phyloP scores from a whole-genome alignment of 2,329 filamentous ascomycete species.

The Penicillium thymicola region DNA sequence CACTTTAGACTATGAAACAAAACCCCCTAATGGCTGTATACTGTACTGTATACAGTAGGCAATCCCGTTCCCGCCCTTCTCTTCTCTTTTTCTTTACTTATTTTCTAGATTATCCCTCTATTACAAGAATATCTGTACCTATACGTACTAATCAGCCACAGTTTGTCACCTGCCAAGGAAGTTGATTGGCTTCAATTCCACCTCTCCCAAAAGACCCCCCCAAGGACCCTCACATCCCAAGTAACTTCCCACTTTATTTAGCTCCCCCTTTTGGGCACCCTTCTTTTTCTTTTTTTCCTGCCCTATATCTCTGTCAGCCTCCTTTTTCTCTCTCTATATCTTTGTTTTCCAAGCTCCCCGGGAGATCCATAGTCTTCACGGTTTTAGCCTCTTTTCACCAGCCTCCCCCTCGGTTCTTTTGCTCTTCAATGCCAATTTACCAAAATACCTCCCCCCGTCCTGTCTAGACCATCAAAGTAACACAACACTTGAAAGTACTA shows the following conservation, averaged over 20 bases:
- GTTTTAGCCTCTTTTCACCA: neutral
- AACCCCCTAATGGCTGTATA: too few relatives aligned
- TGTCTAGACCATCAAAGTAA: neutral
- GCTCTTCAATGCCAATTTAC: neutral
- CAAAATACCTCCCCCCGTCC: neutral
- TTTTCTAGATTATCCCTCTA: too few relatives aligned
- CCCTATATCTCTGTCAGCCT: neutral
- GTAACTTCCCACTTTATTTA: neutral
- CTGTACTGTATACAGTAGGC: too few relatives aligned
- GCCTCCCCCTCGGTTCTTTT: neutral
- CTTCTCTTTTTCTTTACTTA: too few relatives aligned
- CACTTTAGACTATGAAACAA: too few relatives aligned
- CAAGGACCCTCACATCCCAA: neutral
- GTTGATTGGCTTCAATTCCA: neutral
- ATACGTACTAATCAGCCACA: slow-evolving; percentile 7
- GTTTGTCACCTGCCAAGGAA: neutral
- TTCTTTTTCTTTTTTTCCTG: neutral
- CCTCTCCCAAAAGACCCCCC: too few relatives aligned
- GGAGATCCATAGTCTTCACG: neutral
- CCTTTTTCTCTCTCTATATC: neutral
- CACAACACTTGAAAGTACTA: neutral
- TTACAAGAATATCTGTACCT: too few relatives aligned
- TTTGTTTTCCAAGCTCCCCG: neutral
- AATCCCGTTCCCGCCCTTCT: too few relatives aligned
- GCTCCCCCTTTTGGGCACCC: neutral